Evolutionary conservation across 164 flowering plant genomes (phyloP).

Genomic region (Vitis rotundifolia): DNA sequence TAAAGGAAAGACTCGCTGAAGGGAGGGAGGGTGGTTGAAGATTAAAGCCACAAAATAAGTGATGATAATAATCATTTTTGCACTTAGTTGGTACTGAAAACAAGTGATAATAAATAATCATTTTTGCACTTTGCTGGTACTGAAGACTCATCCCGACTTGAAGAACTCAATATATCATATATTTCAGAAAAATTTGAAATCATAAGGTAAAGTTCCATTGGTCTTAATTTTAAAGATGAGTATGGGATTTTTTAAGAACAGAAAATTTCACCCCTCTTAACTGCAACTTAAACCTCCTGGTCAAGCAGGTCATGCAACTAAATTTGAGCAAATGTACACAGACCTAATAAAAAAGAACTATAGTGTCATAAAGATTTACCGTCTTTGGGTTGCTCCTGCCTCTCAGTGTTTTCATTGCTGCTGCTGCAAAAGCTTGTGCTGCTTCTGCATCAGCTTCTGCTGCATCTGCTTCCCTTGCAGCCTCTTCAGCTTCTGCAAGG

Average conservation of each 20-base stretch:
- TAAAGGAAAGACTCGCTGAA: neutral
- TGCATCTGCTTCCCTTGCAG: conserved; percentile 51
- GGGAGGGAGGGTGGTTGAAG: neutral
- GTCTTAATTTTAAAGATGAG: too few species aligned
- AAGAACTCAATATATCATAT: too few species aligned
- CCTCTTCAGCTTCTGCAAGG: conserved; percentile 52
- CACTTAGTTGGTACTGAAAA: too few species aligned
- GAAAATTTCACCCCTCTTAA: too few species aligned
- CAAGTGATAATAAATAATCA: too few species aligned
- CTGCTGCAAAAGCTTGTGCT: conserved; percentile 49
- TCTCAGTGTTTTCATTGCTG: conserved; percentile 39
- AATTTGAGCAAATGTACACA: neutral
- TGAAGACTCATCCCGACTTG: too few species aligned
- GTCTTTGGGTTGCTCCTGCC: conserved; percentile 28
- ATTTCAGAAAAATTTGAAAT: too few species aligned
- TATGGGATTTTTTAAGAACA: too few species aligned
- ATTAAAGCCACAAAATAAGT: neutral
- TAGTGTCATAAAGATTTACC: conserved; percentile 15
- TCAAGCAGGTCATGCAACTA: neutral
- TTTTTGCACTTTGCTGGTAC: too few species aligned
- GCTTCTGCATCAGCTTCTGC: conserved; percentile 60
- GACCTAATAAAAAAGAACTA: too few species aligned
- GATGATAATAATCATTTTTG: too few species aligned
- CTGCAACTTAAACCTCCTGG: neutral
- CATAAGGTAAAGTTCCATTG: too few species aligned